phyloP scores from a whole-genome alignment of 108 stramenopile species.

The Cyclotella cryptica region DNA sequence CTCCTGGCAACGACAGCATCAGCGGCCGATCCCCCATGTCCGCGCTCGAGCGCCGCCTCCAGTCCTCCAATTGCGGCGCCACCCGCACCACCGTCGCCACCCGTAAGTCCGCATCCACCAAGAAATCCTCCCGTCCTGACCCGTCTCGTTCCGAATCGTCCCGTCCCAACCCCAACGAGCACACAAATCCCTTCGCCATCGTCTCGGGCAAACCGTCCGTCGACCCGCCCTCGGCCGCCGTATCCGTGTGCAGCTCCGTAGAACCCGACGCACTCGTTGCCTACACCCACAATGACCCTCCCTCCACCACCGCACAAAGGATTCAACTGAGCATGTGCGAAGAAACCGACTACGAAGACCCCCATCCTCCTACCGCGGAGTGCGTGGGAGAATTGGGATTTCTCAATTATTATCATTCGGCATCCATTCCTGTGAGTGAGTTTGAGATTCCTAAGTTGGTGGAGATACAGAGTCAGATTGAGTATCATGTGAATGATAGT shows the following conservation, averaged over 20 bases:
- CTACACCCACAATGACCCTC: not conserved
- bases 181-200: too few relatives aligned
- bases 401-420: slow-evolving; percentile 52
- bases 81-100: not conserved
- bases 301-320: not conserved
- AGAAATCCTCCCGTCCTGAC: too few relatives aligned
- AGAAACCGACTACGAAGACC: not conserved
- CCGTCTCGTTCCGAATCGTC: too few relatives aligned
- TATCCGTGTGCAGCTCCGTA: not conserved
- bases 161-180: not conserved
- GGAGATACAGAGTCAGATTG: slow-evolving; percentile 37
- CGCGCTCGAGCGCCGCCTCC: not conserved
- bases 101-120: too few relatives aligned
- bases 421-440: too few relatives aligned
- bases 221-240: slow-evolving; percentile 13
- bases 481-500: slow-evolving; percentile 31
- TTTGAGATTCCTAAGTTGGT: slow-evolving; percentile 47
- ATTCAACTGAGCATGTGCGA: slow-evolving; percentile 4
- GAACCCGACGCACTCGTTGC: not conserved
- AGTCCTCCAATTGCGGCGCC: not conserved
- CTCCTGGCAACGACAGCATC: slow-evolving; percentile 8
- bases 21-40: too few relatives aligned
- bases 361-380: slow-evolving; percentile 44
- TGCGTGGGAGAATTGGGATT: slow-evolving; percentile 52
- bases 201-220: not conserved